phyloP scores from a whole-genome alignment of 139 green algal genomes.

The Mesotaenium endlicherianum region DNA sequence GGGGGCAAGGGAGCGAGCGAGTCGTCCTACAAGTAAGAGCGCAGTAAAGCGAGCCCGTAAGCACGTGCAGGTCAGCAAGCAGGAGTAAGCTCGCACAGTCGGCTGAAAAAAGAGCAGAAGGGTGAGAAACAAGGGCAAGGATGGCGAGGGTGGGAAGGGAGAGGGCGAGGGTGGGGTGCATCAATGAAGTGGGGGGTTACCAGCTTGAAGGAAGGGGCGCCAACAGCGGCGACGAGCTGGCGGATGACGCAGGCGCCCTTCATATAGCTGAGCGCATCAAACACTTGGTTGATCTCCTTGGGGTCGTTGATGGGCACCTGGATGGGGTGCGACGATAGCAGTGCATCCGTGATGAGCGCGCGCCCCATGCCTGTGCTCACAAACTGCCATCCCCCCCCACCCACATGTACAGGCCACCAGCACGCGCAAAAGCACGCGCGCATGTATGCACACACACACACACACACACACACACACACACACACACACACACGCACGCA shows the following conservation, averaged over 20 bases:
- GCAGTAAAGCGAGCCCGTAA: no score
- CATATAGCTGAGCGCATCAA: constrained; percentile 64
- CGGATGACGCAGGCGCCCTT: constrained; percentile 81
- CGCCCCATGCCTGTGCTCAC: constrained; percentile 31
- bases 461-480: no score
- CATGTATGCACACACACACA: no score
- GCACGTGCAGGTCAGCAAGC: no score
- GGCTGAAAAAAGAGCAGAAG: no score
- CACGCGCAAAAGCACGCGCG: no score
- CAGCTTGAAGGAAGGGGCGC: constrained; percentile 50
- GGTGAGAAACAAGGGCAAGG: no score
- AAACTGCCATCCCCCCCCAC: constrained; percentile 45
- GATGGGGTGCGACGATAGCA: constrained; percentile 52
- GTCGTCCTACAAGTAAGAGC: no score
- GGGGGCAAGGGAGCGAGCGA: no score
- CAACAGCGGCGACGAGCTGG: constrained; percentile 82
- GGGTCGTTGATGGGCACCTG: constrained; percentile 53
- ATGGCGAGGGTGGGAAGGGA: not conserved
- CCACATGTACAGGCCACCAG: not conserved
- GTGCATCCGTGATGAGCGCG: constrained; percentile 51
- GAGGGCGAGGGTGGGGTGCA: not conserved
- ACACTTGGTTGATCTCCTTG: constrained; percentile 56
- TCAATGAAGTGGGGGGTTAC: no score
- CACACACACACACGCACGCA: not conserved
- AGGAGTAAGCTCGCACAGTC: no score